These are phyloP conservation scores for Dendrocalamus latiflorus DNA, from an alignment of 202 grass and related monocot genomes.

Conservation along the genomic window DNA sequence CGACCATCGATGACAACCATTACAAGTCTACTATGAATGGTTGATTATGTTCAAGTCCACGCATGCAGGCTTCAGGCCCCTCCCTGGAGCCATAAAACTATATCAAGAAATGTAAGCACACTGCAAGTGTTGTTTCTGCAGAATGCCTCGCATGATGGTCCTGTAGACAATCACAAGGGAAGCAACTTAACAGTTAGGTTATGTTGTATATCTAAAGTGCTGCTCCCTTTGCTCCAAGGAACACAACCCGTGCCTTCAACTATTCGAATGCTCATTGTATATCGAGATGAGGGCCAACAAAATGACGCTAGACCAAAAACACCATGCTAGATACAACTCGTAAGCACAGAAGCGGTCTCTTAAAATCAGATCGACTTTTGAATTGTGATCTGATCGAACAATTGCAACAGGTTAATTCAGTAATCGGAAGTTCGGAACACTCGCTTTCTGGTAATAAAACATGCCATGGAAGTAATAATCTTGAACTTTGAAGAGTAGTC, in stretches of 20 bases:
- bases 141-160: not conserved
- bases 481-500: no score
- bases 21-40: slow-evolving; percentile 75
- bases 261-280: not conserved
- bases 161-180: not conserved
- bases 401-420: not conserved
- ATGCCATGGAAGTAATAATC: not conserved
- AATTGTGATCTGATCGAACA: not conserved
- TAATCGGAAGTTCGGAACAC: not conserved
- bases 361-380: not conserved
- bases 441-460: not conserved
- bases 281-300: not conserved
- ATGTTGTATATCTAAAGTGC: not conserved
- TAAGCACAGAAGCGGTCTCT: not conserved
- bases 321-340: not conserved
- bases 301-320: not conserved
- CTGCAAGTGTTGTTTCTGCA: not conserved
- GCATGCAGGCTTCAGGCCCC: not conserved
- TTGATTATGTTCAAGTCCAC: slow-evolving; percentile 22
- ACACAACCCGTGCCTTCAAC: not conserved
- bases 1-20: slow-evolving; percentile 78
- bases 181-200: slow-evolving; percentile 18
- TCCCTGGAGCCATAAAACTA: not conserved
- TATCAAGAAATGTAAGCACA: not conserved
- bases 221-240: not conserved